These are phyloP conservation scores for Clonostachys rosea DNA, from an alignment of 2,329 filamentous ascomycete genomes.

Conservation along the genomic window DNA sequence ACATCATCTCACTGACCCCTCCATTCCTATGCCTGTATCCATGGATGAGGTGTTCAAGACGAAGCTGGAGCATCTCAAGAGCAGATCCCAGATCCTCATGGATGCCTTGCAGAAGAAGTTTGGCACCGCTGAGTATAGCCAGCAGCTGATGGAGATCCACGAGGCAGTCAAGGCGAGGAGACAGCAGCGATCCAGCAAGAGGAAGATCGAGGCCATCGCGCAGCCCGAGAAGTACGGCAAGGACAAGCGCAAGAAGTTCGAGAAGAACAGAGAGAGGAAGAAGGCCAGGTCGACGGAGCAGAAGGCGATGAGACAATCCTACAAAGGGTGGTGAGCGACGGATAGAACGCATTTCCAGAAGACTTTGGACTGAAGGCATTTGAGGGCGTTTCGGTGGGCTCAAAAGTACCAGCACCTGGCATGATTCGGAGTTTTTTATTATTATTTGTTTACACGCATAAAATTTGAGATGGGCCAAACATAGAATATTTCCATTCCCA, in stretches of 20 bases:
- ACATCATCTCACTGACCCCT: constrained; percentile 78
- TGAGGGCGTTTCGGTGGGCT: constrained; percentile 16
- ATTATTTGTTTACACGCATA: no score
- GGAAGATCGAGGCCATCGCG: constrained; percentile 81
- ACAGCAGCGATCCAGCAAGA: constrained; percentile 73
- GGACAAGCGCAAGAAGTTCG: constrained; percentile 78
- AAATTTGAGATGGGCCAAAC: no score
- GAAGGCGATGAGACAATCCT: constrained; percentile 67
- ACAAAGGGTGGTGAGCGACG: constrained; percentile 39
- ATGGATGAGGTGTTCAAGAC: constrained; percentile 65
- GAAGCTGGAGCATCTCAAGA: constrained; percentile 65
- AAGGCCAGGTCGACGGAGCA: constrained; percentile 75
- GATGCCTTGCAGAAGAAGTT: constrained; percentile 80
- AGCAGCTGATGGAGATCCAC: constrained; percentile 66
- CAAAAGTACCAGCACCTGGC: constrained; percentile 6
- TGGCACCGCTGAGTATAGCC: constrained; percentile 76
- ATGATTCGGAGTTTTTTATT: background rate
- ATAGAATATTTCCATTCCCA: no score
- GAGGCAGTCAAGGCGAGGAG: constrained; percentile 68
- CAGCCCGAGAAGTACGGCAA: constrained; percentile 74
- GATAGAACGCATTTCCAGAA: background rate
- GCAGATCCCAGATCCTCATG: constrained; percentile 72
- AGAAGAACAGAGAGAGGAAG: constrained; percentile 77
- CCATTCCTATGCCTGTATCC: constrained; percentile 67
- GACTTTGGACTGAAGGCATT: constrained; percentile 7